Percentiles rank a stretch among this genome's conserved stretches.
phyloP scores from a whole-genome alignment of 768 basidiomycete genomes.

The Boletus speciosus region DNA sequence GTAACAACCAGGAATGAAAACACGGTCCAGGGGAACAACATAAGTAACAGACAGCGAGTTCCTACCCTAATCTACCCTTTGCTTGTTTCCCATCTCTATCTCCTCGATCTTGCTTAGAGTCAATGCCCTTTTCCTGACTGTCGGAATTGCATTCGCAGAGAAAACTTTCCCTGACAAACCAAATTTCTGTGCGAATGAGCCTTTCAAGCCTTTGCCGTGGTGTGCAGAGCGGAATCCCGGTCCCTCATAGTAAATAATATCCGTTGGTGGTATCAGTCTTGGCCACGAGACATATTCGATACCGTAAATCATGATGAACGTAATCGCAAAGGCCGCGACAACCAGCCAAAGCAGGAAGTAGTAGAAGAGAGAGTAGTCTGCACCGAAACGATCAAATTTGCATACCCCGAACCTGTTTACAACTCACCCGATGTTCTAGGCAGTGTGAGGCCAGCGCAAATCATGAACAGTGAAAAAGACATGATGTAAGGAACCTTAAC shows the following conservation, averaged over 20 bases:
- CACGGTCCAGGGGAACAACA: neutral
- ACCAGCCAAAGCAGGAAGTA: conserved; percentile 81
- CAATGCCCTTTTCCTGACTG: conserved; percentile 35
- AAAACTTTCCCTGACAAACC: conserved; percentile 37
- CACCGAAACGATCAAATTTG: neutral
- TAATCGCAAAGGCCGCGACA: conserved; percentile 55
- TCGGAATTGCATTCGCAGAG: conserved; percentile 35
- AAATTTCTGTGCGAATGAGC: conserved; percentile 32
- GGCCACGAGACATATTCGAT: conserved; percentile 97
- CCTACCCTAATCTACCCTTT: conserved; percentile 59
- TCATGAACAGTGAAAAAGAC: conserved; percentile 82
- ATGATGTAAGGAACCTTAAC: conserved; percentile 79
- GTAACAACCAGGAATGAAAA: conserved; percentile 5
- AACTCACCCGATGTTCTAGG: conserved; percentile 82
- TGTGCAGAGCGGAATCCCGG: conserved; percentile 79
- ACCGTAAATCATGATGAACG: conserved; percentile 80
- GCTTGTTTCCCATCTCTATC: conserved; percentile 80
- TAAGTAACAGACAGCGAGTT: neutral
- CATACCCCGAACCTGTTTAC: neutral
- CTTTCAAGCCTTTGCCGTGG: conserved; percentile 70
- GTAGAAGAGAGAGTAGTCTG: conserved; percentile 83
- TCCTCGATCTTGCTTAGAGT: conserved; percentile 51
- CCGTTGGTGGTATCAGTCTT: conserved; percentile 70
- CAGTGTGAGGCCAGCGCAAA: conserved; percentile 79
- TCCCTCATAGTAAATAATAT: conserved; percentile 83